A percentile compares a stretch with the other conserved stretches of the same genome.
Conservation (phyloP, 208 protist species). For the Leishmania arabica region DNA sequence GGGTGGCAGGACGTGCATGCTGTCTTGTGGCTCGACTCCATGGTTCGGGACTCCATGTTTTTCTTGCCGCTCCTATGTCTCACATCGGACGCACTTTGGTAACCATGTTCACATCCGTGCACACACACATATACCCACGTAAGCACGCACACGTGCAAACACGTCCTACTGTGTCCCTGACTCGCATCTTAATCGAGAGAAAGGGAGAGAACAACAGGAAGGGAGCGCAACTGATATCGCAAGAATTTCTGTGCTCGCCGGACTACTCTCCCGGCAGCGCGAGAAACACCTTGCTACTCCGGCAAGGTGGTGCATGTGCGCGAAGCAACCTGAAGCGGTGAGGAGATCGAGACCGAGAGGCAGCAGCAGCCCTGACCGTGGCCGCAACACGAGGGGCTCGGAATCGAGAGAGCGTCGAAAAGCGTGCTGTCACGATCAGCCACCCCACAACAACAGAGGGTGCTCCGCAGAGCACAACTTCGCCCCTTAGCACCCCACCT, state of each 20-base stretch:
- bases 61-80: neutral
- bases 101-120: neutral
- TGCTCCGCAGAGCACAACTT: neutral
- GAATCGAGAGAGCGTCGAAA: neutral
- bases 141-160: neutral
- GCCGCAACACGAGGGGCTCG: neutral
- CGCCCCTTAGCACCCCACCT: neutral
- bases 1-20: neutral
- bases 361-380: neutral
- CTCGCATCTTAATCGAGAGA: neutral
- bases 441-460: neutral
- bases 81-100: neutral
- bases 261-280: neutral
- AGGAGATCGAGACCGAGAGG: neutral
- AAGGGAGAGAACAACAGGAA: neutral
- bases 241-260: no score
- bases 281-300: neutral
- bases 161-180: constrained; percentile 11
- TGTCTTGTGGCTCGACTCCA: neutral
- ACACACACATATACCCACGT: constrained; percentile 6
- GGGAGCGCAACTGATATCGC: neutral
- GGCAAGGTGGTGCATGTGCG: neutral
- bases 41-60: neutral
- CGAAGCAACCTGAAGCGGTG: neutral
- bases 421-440: neutral